Base-by-base conservation (phyloP, 2,329 filamentous ascomycete genomes). In the Phoma sp. region DNA sequence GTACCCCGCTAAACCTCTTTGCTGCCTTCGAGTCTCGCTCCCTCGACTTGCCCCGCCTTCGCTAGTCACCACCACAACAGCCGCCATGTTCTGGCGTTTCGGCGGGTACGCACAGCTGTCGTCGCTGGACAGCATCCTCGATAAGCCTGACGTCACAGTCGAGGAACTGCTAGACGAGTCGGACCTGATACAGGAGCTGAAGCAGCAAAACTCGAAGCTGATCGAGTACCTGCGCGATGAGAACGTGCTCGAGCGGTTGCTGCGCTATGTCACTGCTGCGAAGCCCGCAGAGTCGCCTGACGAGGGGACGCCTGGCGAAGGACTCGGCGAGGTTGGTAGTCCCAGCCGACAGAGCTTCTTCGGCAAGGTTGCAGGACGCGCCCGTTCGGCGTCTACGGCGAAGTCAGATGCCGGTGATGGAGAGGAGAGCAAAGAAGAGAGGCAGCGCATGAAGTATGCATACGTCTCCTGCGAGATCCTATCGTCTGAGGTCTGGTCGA, bases 101-200 rank as follows among this genome's bases (percentile, higher is more conserved):
- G 93, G 95, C 84, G 92, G 92, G 74, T 98, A 98, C 84, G 91
- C 93, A 83, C 96, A 92, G 84, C 90, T 96, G 79, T 97, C 93
- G 70, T 90, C 93, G 73, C 92, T 99, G 78, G 95, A 98, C 78
- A 92, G 89, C 66, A 91, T 99, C 72, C 92, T 99, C 75, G 95
- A 99, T 75, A 96, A 96, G 78, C 87, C 86, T 67, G 91, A 96
- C 78, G 93, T 97, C 74, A 92, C 91, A 46, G 88, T 98, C 63
- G 95, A 99, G 78, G 93, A 98, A 74, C 83, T 99, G 56, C 87
- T 99, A 60, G 93, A 98, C 76, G 95, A 99, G 82, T 90, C 90
- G 71, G 95, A 99, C 74, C 81, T 98, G 68, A 95, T 98, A 66
- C 92, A 97, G 76, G 95, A 99, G 83, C 85, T 99, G 60, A 99